Evolutionary conservation across 306 rosid species (phyloP).

Genomic region (Quercus mongolica): DNA sequence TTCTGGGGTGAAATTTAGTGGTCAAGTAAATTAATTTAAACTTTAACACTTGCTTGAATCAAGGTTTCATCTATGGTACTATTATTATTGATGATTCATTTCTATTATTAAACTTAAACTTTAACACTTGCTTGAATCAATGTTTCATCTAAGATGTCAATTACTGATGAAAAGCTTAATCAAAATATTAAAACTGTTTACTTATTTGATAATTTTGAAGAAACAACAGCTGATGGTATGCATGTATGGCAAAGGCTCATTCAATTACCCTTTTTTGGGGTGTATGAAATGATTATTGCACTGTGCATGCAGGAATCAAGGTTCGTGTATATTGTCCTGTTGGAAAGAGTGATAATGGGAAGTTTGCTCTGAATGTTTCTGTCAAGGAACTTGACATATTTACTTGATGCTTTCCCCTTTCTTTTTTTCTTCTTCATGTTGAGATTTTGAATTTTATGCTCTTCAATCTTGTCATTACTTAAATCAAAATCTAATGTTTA

Average conservation of each 20-base stretch:
- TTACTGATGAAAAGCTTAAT: constrained; percentile 37
- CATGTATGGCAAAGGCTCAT: not conserved
- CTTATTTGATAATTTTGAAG: constrained; percentile 53
- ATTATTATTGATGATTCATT: too few relatives aligned
- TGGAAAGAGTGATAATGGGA: constrained; percentile 51
- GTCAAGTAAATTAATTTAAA: too few relatives aligned
- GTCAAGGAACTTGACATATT: constrained; percentile 43
- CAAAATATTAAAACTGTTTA: constrained; percentile 41
- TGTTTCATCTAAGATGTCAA: constrained; percentile 47
- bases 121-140: too few relatives aligned
- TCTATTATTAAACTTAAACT: too few relatives aligned
- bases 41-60: too few relatives aligned
- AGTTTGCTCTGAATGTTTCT: constrained; percentile 47
- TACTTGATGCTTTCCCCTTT: constrained; percentile 20
- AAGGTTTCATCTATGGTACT: too few relatives aligned
- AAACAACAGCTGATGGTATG: constrained; percentile 41
- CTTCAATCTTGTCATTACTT: not conserved
- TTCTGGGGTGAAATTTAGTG: too few relatives aligned
- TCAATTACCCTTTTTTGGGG: not conserved
- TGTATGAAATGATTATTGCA: not conserved
- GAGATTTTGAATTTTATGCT: too few relatives aligned
- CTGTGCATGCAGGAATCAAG: constrained; percentile 36
- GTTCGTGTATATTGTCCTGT: constrained; percentile 50
- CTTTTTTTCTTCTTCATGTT: too few relatives aligned
- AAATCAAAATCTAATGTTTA: not conserved